These are phyloP conservation scores for Ogataea trehalophila DNA, from an alignment of 805 yeast species.

Conservation along the genomic window DNA sequence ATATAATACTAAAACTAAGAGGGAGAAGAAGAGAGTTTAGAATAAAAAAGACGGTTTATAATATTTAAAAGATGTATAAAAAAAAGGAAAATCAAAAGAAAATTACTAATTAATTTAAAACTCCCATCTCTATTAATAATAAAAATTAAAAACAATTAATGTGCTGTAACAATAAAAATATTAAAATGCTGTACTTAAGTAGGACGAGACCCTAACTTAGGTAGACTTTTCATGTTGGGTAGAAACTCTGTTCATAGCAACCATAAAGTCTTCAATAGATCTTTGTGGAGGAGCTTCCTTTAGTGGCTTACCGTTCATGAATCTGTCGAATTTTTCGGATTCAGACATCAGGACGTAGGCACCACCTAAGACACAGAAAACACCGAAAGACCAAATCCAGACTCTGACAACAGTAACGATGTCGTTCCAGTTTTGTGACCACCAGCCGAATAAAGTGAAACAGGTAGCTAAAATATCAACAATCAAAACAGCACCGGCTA, in stretches of 20 bases:
- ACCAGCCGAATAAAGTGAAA: slow-evolving; percentile 89
- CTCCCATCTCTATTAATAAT: no score
- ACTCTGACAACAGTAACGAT: slow-evolving; percentile 85
- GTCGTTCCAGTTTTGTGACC: slow-evolving; percentile 93
- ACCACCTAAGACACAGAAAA: slow-evolving; percentile 90
- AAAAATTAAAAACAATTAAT: background rate
- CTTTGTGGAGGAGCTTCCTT: slow-evolving; percentile 51
- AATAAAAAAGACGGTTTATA: no score
- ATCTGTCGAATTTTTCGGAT: slow-evolving; percentile 66
- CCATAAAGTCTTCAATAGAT: slow-evolving; percentile 73
- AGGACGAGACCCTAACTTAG: slow-evolving; percentile 29
- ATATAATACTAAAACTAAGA: no score
- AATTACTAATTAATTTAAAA: no score
- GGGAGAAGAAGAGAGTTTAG: no score
- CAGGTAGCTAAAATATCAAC: slow-evolving; percentile 85
- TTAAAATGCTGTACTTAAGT: background rate
- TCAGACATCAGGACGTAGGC: slow-evolving; percentile 83
- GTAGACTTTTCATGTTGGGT: slow-evolving; percentile 79
- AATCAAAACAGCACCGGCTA: slow-evolving; percentile 79
- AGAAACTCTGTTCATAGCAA: slow-evolving; percentile 79
- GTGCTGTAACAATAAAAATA: background rate
- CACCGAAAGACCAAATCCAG: slow-evolving; percentile 90
- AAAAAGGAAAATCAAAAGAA: no score
- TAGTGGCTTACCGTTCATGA: slow-evolving; percentile 68
- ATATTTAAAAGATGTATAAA: no score